Percentiles rank a stretch among this genome's conserved stretches.
Conservation (phyloP, 371 early-diverging fungal genomes). For the Mortierella sp. region DNA sequence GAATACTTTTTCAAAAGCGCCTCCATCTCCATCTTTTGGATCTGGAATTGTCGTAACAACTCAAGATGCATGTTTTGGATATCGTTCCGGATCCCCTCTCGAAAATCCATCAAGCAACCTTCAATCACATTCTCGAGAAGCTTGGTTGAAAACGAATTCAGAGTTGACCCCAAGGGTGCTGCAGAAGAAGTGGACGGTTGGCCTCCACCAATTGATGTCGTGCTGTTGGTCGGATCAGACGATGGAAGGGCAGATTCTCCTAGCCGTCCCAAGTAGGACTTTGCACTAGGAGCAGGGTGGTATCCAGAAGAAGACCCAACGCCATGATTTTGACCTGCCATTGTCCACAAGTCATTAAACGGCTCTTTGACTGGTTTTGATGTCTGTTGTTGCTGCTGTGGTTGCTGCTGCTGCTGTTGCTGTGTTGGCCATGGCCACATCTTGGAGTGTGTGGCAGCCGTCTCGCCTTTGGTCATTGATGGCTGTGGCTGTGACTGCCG, state of each 20-base stretch:
- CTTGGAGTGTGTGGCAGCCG: background rate
- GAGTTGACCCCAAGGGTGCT: conserved; percentile 3
- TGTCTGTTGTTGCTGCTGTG: background rate
- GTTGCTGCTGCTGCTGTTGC: background rate
- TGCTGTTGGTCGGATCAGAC: background rate
- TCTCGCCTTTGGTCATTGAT: background rate
- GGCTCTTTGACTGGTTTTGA: no score
- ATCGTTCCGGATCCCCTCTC: conserved; percentile 58
- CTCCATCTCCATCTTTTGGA: conserved; percentile 71
- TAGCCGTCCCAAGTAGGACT: no score
- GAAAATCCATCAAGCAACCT: conserved; percentile 63
- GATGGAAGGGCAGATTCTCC: background rate
- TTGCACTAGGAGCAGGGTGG: background rate
- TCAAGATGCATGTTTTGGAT: conserved; percentile 77
- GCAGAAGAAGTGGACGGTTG: conserved; percentile 1
- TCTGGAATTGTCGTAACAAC: conserved; percentile 68
- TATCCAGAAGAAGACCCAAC: background rate
- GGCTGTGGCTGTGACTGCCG: background rate
- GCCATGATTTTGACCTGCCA: no score
- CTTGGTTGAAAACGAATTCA: conserved; percentile 48
- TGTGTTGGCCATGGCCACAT: background rate
- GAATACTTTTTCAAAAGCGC: conserved; percentile 54
- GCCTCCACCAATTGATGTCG: background rate
- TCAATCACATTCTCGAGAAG: conserved; percentile 63
- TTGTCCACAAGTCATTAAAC: no score